These are phyloP conservation scores for Sporormia fimetaria DNA, from an alignment of 495 filamentous ascomycete genomes.

Conservation along the genomic window DNA sequence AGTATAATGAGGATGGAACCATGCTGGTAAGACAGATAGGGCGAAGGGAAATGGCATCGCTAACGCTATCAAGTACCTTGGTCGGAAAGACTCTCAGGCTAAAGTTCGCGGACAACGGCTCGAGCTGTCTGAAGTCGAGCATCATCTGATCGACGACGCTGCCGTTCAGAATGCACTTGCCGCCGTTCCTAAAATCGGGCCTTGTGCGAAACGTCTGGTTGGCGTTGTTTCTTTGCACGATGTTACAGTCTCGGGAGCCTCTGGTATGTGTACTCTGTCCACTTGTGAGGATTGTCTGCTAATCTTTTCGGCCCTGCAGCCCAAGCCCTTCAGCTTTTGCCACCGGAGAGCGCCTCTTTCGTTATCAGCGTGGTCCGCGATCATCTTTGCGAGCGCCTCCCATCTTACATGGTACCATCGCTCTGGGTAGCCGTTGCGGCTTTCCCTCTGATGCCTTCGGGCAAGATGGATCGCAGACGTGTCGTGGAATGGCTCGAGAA, in stretches of 20 bases:
- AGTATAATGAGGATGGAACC: conserved; percentile 26
- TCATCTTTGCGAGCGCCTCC: conserved; percentile 17
- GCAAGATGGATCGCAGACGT: conserved; percentile 22
- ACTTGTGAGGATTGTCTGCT: too few relatives aligned
- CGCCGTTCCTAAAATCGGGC: conserved; percentile 16
- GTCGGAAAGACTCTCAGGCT: conserved; percentile 30
- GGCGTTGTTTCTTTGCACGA: conserved; percentile 15
- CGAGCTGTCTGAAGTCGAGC: conserved; percentile 29
- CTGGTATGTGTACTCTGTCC: too few relatives aligned
- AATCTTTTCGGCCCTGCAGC: too few relatives aligned
- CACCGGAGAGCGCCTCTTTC: conserved; percentile 4
- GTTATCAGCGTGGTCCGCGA: conserved; percentile 17
- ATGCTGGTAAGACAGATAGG: conserved; percentile 12
- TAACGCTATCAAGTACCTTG: conserved; percentile 16
- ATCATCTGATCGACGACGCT: conserved; percentile 22
- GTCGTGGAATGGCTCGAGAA: conserved; percentile 19
- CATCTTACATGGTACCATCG: conserved; percentile 27
- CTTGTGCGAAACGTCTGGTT: conserved; percentile 21
- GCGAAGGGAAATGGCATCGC: background rate
- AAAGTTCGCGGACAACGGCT: conserved; percentile 29
- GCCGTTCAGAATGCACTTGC: conserved; percentile 14
- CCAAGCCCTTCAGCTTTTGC: conserved; percentile 6
- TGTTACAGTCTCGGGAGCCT: background rate
- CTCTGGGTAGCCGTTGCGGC: conserved; percentile 12
- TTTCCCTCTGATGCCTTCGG: conserved; percentile 23